Conservation (phyloP, 225 moss, liverwort and hornwort genomes). For the Neckera pumila region DNA sequence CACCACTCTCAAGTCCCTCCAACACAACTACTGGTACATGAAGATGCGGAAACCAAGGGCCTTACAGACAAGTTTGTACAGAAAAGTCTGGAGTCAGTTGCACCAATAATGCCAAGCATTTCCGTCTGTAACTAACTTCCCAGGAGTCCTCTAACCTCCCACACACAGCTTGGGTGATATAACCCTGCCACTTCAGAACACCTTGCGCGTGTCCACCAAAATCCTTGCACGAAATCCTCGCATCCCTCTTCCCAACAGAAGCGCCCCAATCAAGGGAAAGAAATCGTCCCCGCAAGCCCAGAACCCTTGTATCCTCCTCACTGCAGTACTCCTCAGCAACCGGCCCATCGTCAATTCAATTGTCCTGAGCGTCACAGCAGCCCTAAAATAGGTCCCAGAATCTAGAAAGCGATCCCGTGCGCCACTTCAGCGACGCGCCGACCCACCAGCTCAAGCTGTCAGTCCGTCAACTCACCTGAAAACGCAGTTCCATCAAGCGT, state of each 20-base stretch:
- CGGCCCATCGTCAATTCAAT: background rate
- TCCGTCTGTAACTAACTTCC: background rate
- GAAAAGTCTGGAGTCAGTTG: background rate
- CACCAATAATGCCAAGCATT: background rate
- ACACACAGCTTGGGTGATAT: background rate
- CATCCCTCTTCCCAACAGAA: background rate
- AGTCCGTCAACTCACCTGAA: constrained; percentile 17
- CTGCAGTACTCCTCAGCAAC: background rate
- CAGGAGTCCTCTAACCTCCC: background rate
- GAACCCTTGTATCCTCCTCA: background rate
- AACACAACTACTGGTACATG: constrained; percentile 14
- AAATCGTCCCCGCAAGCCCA: background rate
- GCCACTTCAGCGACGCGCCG: background rate
- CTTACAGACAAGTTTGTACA: constrained; percentile 25
- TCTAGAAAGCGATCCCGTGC: background rate
- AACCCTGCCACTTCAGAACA: background rate
- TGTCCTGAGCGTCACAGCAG: background rate
- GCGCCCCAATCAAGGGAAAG: background rate
- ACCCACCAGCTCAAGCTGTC: constrained; percentile 4
- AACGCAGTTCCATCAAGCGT: background rate
- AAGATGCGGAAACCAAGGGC: constrained; percentile 1
- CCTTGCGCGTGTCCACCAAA: background rate
- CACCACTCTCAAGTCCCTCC: constrained; percentile 6
- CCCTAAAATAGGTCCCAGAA: background rate
- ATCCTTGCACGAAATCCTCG: background rate